Evolutionary conservation across 768 basidiomycete genomes (phyloP).

Genomic region (Trametes cingulata): DNA sequence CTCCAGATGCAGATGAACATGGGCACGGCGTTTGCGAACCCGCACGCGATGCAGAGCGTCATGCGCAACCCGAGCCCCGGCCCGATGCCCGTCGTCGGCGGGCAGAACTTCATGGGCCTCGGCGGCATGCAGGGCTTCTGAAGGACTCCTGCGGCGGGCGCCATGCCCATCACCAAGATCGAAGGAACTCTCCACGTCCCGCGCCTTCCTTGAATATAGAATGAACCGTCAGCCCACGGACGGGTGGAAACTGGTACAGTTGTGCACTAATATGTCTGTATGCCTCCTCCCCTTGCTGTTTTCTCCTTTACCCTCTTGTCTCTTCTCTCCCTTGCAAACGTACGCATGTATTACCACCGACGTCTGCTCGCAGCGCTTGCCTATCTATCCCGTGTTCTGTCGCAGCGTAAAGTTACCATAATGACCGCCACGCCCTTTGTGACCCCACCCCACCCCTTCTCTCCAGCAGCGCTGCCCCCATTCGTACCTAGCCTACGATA

Average conservation of each 20-base stretch:
- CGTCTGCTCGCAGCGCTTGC: slow-evolving; percentile 14
- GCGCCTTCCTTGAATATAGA: slow-evolving; percentile 20
- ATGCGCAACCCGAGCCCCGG: slow-evolving; percentile 80
- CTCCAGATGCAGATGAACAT: slow-evolving; percentile 61
- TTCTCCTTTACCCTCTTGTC: not conserved
- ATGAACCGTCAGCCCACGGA: slow-evolving; percentile 12
- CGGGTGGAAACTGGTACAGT: slow-evolving; percentile 15
- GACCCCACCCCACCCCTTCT: not conserved
- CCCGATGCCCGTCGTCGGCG: slow-evolving; percentile 37
- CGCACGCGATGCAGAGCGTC: slow-evolving; percentile 83
- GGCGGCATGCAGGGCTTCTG: slow-evolving; percentile 34
- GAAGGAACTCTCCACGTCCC: no score
- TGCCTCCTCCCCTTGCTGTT: slow-evolving; percentile 8
- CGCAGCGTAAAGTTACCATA: slow-evolving; percentile 24
- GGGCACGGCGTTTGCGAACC: slow-evolving; percentile 53
- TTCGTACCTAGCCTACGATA: not conserved
- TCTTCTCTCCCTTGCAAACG: slow-evolving; percentile 1
- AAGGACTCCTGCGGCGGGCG: not conserved
- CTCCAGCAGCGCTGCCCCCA: slow-evolving; percentile 6
- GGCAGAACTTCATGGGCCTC: slow-evolving; percentile 35
- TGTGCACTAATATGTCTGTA: slow-evolving; percentile 21
- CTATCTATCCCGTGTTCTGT: slow-evolving; percentile 10
- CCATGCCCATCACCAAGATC: not conserved
- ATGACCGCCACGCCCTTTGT: slow-evolving; percentile 14
- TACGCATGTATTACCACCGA: slow-evolving; percentile 22